Evolutionary conservation across 2,329 filamentous ascomycete genomes (phyloP).

Genomic region (Colletotrichum zoysiae): DNA sequence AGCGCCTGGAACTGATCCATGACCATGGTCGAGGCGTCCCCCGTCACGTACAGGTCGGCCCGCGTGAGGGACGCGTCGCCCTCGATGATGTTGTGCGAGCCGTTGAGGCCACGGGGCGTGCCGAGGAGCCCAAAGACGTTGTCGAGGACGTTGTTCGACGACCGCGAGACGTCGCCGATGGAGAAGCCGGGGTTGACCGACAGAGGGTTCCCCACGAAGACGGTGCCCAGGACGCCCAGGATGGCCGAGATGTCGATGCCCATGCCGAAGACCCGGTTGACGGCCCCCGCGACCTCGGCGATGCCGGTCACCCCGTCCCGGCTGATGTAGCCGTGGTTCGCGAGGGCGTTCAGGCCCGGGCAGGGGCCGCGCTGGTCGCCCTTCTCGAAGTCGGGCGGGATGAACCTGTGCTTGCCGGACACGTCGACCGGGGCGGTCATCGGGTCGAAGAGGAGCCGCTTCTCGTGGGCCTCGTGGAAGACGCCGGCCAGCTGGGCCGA

Average conservation of each 20-base stretch:
- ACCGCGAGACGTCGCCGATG: conserved; percentile 59
- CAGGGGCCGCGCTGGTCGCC: conserved; percentile 49
- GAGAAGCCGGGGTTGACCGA: conserved; percentile 64
- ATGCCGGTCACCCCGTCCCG: conserved; percentile 46
- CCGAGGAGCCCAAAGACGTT: conserved; percentile 60
- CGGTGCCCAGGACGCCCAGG: conserved; percentile 60
- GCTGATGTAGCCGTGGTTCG: conserved; percentile 54
- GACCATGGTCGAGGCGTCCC: conserved; percentile 64
- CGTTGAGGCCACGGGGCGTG: conserved; percentile 60
- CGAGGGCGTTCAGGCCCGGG: conserved; percentile 53
- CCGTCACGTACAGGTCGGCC: conserved; percentile 64
- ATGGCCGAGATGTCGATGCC: conserved; percentile 57
- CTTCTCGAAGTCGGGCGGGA: conserved; percentile 44
- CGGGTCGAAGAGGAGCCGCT: conserved; percentile 42
- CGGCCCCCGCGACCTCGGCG: conserved; percentile 38
- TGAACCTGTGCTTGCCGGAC: conserved; percentile 45
- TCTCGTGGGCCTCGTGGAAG: conserved; percentile 38
- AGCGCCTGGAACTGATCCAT: conserved; percentile 61
- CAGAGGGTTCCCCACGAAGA: conserved; percentile 63
- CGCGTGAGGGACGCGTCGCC: conserved; percentile 65
- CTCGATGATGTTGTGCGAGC: conserved; percentile 69
- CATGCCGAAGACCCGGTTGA: conserved; percentile 58
- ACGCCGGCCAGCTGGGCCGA: conserved; percentile 27
- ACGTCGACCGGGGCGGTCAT: conserved; percentile 43
- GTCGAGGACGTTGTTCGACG: conserved; percentile 56